Conservation (phyloP, 1,284 basidiomycete species). For the Ustilago curta region DNA sequence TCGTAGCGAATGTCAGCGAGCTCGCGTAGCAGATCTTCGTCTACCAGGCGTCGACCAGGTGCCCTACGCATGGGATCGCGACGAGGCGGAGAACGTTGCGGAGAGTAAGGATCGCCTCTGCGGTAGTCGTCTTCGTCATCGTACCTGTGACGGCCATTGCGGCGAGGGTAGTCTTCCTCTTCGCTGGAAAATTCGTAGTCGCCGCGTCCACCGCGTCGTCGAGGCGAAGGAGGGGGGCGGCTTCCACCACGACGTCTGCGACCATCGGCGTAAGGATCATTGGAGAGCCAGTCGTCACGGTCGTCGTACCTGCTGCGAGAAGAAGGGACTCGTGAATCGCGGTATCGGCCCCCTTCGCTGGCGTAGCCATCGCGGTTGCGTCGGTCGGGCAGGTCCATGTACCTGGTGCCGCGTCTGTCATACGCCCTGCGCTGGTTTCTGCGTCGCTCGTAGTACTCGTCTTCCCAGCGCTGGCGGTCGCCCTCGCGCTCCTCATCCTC, state of each 20-base stretch:
- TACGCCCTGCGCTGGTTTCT: constrained; percentile 28
- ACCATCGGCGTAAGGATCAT: constrained; percentile 38
- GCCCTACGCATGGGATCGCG: constrained; percentile 26
- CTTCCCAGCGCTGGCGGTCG: constrained; percentile 27
- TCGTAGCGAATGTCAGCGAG: constrained; percentile 57
- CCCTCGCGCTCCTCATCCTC: constrained; percentile 44
- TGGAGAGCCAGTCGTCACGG: constrained; percentile 44
- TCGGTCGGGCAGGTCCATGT: constrained; percentile 26
- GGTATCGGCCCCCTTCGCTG: constrained; percentile 36
- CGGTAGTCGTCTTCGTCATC: constrained; percentile 16
- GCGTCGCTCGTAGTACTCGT: constrained; percentile 35
- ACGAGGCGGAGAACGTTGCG: constrained; percentile 15
- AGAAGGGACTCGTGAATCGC: constrained; percentile 11
- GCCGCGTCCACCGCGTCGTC: constrained; percentile 23
- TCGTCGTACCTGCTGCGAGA: constrained; percentile 16
- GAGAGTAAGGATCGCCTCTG: constrained; percentile 10
- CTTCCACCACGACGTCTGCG: constrained; percentile 14
- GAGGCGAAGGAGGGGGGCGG: constrained; percentile 4
- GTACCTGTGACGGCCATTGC: constrained; percentile 13
- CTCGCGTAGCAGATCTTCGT: constrained; percentile 62
- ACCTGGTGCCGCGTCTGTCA: constrained; percentile 24
- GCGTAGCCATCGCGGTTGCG: constrained; percentile 33
- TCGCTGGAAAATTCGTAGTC: constrained; percentile 41
- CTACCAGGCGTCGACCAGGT: constrained; percentile 50
- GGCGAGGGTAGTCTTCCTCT: constrained; percentile 32